Evolutionary conservation across 495 filamentous ascomycete species (phyloP), one percentile per base, ranked within the genome.

Genomic region (Podospora sp.): DNA sequence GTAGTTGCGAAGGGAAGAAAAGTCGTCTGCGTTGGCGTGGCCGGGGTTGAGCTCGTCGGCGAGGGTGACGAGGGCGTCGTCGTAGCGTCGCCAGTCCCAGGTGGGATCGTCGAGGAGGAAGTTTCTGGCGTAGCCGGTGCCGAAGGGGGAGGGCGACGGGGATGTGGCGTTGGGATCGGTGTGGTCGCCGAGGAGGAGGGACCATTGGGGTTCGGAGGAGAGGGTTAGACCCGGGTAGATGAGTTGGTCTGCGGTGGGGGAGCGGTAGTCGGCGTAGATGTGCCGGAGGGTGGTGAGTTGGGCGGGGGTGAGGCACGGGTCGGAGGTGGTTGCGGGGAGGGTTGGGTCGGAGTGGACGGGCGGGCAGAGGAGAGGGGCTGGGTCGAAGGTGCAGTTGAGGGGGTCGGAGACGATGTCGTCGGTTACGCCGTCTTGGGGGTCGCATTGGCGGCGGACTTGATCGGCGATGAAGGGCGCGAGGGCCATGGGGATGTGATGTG

Each of bases 321-420:
- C 69, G 90, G 87, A 6, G 76, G 67, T 16, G 76, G 73, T 0
- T 82, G 86, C 4, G 90, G 78, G 66, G 88, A 91, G 16, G 69
- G 67, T 5, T 75, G 72, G 55, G 76, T 73, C 9, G 71, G 72
- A 0, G 74, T 73, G 7, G 68, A 33, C 51, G 1, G 67, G 60
- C 0, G 71, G 70, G 74, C 89, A 89, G 3, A 83, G 80, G 18
- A 90, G 63, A 0, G 76, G 74, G 62, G 82, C 77, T 0, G 85
- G 73, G 27, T 80, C 71, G 20, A 88, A 86, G 29, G 81, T 68
- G 74, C 89, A 92, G 14, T 79, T 72, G 49, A 82, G 76, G 0
- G 88, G 84, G 61, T 85, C 79, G 60, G 84, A 84, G 62, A 92
- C 84, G 72, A 91, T 87, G 22, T 83, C 85, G 66, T 91, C 89